These are phyloP conservation scores for Malus orientalis DNA, from an alignment of 306 rosid species.

Conservation along the genomic window DNA sequence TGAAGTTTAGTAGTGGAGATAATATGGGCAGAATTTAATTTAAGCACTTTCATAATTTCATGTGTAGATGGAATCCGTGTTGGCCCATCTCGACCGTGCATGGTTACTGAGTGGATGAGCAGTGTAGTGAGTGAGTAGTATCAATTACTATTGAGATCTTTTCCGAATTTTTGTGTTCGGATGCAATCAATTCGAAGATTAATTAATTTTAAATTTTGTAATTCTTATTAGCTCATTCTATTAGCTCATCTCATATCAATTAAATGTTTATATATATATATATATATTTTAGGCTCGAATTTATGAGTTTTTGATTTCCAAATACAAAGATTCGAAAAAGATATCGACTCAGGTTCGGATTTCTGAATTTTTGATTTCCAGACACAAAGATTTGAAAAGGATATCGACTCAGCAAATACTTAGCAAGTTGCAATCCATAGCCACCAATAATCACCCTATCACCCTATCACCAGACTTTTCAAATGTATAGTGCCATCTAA, in stretches of 20 bases:
- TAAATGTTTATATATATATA: too few species aligned
- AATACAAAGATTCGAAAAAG: too few species aligned
- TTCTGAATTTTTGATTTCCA: accelerated
- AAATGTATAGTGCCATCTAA: slow-evolving; percentile 17
- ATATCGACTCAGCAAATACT: background rate
- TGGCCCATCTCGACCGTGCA: slow-evolving; percentile 27
- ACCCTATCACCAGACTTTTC: slow-evolving; percentile 13
- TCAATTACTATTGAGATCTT: background rate
- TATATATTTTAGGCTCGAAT: too few species aligned
- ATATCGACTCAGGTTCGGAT: too few species aligned
- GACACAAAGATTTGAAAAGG: too few species aligned
- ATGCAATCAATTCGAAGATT: too few species aligned
- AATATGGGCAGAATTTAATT: background rate
- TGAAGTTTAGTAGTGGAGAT: background rate
- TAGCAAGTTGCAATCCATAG: slow-evolving; percentile 22
- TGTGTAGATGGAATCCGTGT: slow-evolving; percentile 19
- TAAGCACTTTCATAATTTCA: background rate
- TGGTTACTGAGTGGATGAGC: background rate
- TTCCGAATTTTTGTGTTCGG: too few species aligned
- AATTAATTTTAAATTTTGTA: too few species aligned
- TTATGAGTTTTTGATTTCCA: too few species aligned
- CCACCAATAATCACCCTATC: background rate
- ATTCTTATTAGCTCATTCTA: too few species aligned
- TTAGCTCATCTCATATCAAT: too few species aligned
- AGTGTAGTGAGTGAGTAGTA: background rate